These are phyloP conservation scores for Kuraishia ogatae DNA, from an alignment of 805 yeast species.

Conservation along the genomic window DNA sequence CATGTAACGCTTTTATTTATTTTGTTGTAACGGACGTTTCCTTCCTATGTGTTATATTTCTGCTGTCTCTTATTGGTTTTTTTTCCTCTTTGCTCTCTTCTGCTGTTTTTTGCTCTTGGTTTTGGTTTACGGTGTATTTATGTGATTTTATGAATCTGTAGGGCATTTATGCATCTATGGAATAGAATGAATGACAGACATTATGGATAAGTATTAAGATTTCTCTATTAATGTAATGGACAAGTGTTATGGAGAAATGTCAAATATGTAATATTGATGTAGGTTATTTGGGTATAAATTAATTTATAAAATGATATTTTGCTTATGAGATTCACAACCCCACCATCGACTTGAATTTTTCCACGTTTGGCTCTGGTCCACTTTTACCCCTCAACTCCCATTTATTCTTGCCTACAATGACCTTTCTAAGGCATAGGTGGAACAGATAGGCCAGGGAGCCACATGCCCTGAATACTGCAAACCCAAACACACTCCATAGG, in stretches of 20 bases:
- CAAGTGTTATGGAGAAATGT: too few species aligned
- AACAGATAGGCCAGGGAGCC: conserved; percentile 72
- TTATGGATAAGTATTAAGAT: neutral
- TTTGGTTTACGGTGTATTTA: conserved; percentile 1
- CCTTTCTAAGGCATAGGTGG: conserved; percentile 24
- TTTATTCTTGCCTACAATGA: conserved; percentile 21
- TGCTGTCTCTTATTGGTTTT: conserved; percentile 1
- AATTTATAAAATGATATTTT: neutral
- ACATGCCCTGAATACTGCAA: conserved; percentile 72
- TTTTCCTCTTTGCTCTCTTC: neutral
- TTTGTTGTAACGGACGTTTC: conserved; percentile 1
- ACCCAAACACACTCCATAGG: conserved; percentile 85
- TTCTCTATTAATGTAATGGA: too few species aligned
- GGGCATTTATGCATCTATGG: neutral
- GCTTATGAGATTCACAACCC: neutral
- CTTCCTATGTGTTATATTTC: neutral
- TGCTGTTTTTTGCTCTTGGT: neutral
- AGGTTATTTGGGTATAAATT: too few species aligned
- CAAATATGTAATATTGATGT: too few species aligned
- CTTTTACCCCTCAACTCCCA: conserved; percentile 17
- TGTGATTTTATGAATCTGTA: too few species aligned
- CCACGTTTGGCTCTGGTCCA: neutral
- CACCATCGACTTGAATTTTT: conserved; percentile 1
- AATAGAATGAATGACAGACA: neutral
- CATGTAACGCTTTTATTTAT: neutral